phyloP scores from a whole-genome alignment of 495 filamentous ascomycete species.

The Halenospora varia region DNA sequence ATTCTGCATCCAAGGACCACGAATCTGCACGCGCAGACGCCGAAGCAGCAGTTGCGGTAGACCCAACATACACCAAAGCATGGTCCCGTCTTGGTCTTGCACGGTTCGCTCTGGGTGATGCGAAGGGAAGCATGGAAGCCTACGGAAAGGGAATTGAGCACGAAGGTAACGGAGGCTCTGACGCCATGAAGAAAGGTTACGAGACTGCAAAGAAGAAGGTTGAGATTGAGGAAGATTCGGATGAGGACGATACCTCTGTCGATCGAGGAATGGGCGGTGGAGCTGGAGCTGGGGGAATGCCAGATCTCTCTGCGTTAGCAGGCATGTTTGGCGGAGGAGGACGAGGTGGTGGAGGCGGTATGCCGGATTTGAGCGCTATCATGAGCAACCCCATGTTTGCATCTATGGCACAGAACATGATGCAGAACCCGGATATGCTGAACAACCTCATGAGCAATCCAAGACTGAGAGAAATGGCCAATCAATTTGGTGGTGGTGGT shows the following conservation, averaged over 20 bases:
- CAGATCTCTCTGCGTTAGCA: constrained; percentile 69
- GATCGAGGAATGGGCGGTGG: constrained; percentile 41
- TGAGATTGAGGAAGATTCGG: constrained; percentile 43
- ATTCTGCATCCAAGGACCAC: constrained; percentile 76
- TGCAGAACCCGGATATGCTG: constrained; percentile 92
- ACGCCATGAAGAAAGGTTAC: constrained; percentile 90
- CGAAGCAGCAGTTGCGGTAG: constrained; percentile 76
- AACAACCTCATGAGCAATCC: constrained; percentile 91
- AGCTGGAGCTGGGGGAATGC: constrained; percentile 69
- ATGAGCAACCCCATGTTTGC: constrained; percentile 99
- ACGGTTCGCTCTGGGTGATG: constrained; percentile 83
- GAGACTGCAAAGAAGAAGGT: constrained; percentile 77
- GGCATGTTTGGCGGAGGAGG: constrained; percentile 65
- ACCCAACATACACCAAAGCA: constrained; percentile 93
- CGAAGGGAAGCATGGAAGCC: constrained; percentile 87
- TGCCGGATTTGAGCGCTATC: constrained; percentile 78
- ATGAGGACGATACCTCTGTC: constrained; percentile 26
- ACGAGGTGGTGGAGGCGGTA: constrained; percentile 64
- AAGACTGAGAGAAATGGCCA: constrained; percentile 76
- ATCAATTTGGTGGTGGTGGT: constrained; percentile 50
- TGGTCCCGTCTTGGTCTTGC: constrained; percentile 92
- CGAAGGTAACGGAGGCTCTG: constrained; percentile 83
- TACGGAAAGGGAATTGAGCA: constrained; percentile 90
- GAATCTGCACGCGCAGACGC: constrained; percentile 78
- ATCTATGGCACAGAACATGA: constrained; percentile 91